Percentiles rank a stretch among this genome's conserved stretches.
phyloP scores from a whole-genome alignment of 306 rosid genomes.

The Medicago arabica region DNA sequence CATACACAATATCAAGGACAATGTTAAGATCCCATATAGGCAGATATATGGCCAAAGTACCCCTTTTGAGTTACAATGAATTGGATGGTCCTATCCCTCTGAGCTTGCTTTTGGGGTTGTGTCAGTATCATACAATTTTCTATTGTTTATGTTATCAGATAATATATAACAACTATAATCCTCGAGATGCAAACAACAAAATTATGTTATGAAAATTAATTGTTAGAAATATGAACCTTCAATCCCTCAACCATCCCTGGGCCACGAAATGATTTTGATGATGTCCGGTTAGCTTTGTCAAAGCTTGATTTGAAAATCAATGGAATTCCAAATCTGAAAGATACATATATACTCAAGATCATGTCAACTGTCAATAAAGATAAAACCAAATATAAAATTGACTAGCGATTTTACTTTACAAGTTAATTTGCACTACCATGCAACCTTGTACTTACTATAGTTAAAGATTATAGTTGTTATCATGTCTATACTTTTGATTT shows the following conservation, averaged over 20 bases:
- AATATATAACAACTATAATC: constrained; percentile 28
- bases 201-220: constrained; percentile 29
- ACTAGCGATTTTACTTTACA: not conserved
- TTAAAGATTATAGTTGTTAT: constrained; percentile 12
- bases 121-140: not conserved
- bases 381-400: constrained; percentile 4
- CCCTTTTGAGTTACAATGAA: not conserved
- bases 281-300: constrained; percentile 95
- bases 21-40: constrained; percentile 6
- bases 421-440: not conserved
- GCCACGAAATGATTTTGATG: constrained; percentile 95
- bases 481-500: not conserved
- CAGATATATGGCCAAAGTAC: not conserved
- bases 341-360: constrained; percentile 32
- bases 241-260: constrained; percentile 91
- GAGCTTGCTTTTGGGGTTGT: not conserved
- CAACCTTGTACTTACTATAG: not conserved
- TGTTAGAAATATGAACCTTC: constrained; percentile 57
- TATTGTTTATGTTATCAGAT: not conserved
- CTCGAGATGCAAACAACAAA: constrained; percentile 34
- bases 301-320: constrained; percentile 97
- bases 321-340: constrained; percentile 83
- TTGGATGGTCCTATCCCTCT: not conserved
- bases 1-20: constrained; percentile 17
- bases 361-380: constrained; percentile 26